Evolutionary conservation across 768 basidiomycete species (phyloP), one percentile per base, ranked within the genome.

Genomic region (Brasilioporus rufonigricans): DNA sequence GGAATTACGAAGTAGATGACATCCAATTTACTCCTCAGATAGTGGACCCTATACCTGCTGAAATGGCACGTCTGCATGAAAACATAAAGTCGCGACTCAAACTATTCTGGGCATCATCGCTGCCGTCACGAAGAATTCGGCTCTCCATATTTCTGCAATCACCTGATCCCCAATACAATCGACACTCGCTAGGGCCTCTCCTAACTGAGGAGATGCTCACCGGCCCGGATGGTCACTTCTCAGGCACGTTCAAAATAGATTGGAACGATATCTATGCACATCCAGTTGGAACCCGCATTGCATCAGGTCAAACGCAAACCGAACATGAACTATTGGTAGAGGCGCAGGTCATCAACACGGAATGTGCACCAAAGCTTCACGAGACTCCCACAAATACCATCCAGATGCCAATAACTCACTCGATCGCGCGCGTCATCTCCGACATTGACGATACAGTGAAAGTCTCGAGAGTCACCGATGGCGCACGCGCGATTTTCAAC

Each of bases 361-460:
- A 83, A 50, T 71, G 86, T 7, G 54, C 72, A n/a, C 65, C 73
- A 12, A 63, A 64, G 18, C 69, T 81, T 11, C 77, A 77, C 12
- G 65, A 70, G 18, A 67, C 69, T 4, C 62, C 68, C 36, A 52
- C 51, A 26, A 59, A 24, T 14, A 35, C 35, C 48, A 50, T 77
- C 5, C 70, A 71, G 13, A 71, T 82, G 19, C 74, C 82, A 7
- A 76, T 92, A 33, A 81, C 86, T 0, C 74, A 84, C 61, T 80
- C 81, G 3, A 79, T 80, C 2, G 71, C 95, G 14, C 85, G 91
- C 18, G 81, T 96, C 51, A 87, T 98, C 14, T 95, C 93, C 9
- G 95, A 98, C 62, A 88, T 98, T 40, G 95, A 98, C 65, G 95
- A 98, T 71, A 98, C 95, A 0, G 79, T 97, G 14, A 73, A 63